Conservation (phyloP, 495 filamentous ascomycete species). For the Aspergillus nidulans region DNA sequence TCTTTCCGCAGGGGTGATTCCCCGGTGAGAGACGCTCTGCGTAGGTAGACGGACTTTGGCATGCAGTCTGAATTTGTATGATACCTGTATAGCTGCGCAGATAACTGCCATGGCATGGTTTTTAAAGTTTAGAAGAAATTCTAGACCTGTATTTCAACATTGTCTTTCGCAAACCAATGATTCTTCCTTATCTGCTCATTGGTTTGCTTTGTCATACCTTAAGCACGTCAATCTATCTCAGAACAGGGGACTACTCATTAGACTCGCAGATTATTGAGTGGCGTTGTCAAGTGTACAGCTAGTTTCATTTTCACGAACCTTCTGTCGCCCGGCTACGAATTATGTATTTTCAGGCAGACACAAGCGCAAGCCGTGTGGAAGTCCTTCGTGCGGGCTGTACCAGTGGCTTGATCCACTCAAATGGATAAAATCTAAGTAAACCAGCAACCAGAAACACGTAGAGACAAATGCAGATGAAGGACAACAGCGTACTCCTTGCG, state of each 20-base stretch:
- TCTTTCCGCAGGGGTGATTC: conserved; percentile 47
- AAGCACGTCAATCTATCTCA: neutral
- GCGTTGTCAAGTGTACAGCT: neutral
- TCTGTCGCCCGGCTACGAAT: neutral
- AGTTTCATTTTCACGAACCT: neutral
- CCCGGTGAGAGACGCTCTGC: conserved; percentile 42
- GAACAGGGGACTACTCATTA: too few relatives aligned
- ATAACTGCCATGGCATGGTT: conserved; percentile 8
- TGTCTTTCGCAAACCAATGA: neutral
- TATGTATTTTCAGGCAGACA: neutral
- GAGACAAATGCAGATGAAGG: neutral
- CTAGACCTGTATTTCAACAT: conserved; percentile 18
- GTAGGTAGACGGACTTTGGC: conserved; percentile 28
- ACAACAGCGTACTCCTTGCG: neutral
- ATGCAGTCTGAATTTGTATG: conserved; percentile 33
- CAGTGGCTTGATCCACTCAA: too few relatives aligned
- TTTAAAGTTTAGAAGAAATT: conserved; percentile 20
- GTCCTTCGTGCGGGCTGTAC: neutral
- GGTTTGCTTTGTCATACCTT: neutral
- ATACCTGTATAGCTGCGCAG: conserved; percentile 40
- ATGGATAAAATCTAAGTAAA: too few relatives aligned
- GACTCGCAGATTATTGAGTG: neutral
- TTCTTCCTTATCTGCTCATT: neutral
- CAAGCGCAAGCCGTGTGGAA: neutral
- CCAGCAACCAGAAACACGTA: neutral